Percentiles rank a stretch among this genome's conserved stretches.
Evolutionary conservation across 768 basidiomycete species (phyloP).

Genomic region (Chiua virens): DNA sequence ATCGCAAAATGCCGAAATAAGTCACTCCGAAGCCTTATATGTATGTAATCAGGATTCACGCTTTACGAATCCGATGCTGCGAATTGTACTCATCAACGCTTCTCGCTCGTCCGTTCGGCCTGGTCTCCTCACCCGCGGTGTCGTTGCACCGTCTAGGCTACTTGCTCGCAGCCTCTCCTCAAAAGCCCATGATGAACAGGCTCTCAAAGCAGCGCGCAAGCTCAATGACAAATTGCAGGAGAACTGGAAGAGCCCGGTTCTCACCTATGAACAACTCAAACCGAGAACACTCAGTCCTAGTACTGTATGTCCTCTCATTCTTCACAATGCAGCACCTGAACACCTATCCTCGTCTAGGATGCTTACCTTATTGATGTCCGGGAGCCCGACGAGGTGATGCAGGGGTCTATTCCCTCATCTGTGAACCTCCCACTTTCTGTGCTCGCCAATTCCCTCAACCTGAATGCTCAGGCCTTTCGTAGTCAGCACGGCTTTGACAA

Average conservation of each 20-base stretch:
- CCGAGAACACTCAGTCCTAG: conserved; percentile 76
- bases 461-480: conserved; percentile 55
- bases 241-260: conserved; percentile 74
- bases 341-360: conserved; percentile 42
- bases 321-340: neutral
- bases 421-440: conserved; percentile 86
- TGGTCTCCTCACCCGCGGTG: conserved; percentile 3
- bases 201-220: conserved; percentile 31
- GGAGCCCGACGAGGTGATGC: conserved; percentile 86
- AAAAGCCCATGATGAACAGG: conserved; percentile 22
- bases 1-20: conserved; percentile 35
- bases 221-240: conserved; percentile 43
- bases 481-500: conserved; percentile 72
- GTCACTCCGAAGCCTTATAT: no score
- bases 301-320: conserved; percentile 38
- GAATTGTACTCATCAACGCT: conserved; percentile 13
- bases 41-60: no score
- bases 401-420: conserved; percentile 90
- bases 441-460: conserved; percentile 65
- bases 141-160: conserved; percentile 5
- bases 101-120: conserved; percentile 7
- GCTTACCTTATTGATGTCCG: conserved; percentile 86
- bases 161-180: conserved; percentile 38
- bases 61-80: no score
- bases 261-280: conserved; percentile 82